Evolutionary conservation across 2,329 filamentous ascomycete species (phyloP).

Genomic region (Aspergillus sp.): DNA sequence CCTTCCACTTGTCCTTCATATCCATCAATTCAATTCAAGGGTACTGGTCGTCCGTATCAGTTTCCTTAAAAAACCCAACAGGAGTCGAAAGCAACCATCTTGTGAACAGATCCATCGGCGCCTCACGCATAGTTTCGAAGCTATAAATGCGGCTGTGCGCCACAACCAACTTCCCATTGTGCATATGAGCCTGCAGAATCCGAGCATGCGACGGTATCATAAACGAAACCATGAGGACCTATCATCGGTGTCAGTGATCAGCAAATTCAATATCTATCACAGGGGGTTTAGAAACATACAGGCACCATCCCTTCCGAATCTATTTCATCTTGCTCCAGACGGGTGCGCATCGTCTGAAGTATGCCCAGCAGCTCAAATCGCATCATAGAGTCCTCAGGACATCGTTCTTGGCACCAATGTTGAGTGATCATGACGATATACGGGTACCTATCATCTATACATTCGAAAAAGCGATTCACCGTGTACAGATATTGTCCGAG

Average conservation of each 20-base stretch:
- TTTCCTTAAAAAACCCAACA: too few species aligned
- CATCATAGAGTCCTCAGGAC: background rate
- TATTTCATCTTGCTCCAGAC: background rate
- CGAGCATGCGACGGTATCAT: background rate
- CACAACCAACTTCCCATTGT: background rate
- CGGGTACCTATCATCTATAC: background rate
- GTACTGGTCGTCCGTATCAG: too few species aligned
- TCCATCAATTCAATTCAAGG: too few species aligned
- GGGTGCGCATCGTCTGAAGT: background rate
- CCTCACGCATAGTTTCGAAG: background rate
- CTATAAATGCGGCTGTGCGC: background rate
- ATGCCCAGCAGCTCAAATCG: background rate
- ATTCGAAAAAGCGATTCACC: background rate
- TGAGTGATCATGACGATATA: background rate
- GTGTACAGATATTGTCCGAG: background rate
- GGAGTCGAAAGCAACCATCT: background rate
- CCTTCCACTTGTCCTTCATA: too few species aligned
- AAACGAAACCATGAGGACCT: background rate
- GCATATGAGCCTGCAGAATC: background rate
- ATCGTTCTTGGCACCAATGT: background rate
- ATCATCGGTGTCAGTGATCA: background rate
- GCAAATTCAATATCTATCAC: accelerated
- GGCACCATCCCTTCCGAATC: background rate
- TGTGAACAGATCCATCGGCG: background rate
- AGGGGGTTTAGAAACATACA: background rate